phyloP scores from a whole-genome alignment of 192 early-diverging fungal genomes.

The Coemansia sp. region DNA sequence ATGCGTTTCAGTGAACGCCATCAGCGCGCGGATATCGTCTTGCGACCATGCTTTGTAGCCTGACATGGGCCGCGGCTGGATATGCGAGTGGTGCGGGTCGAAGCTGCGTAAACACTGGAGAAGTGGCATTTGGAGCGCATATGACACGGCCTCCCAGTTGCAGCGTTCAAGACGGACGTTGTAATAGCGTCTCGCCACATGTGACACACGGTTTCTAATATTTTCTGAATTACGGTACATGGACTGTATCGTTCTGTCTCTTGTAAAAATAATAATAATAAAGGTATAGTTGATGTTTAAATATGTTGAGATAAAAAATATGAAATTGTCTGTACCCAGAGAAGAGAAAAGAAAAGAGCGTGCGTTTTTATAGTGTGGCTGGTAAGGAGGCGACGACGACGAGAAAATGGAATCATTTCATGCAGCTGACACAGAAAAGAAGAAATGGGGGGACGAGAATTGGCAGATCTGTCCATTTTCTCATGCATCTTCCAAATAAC shows the following conservation, averaged over 20 bases:
- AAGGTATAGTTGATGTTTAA: neutral
- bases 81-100: slow-evolving; percentile 8
- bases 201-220: slow-evolving; percentile 9
- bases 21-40: slow-evolving; percentile 30
- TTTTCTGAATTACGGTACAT: slow-evolving; percentile 5
- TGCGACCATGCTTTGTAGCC: slow-evolving; percentile 22
- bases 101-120: slow-evolving; percentile 21
- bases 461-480: neutral
- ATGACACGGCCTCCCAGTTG: slow-evolving; percentile 35
- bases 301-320: neutral
- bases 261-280: neutral
- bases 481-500: neutral
- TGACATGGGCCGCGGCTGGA: slow-evolving; percentile 8
- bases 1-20: slow-evolving; percentile 29
- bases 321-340: neutral
- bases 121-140: slow-evolving; percentile 25
- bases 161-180: slow-evolving; percentile 8
- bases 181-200: slow-evolving; percentile 9
- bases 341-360: neutral
- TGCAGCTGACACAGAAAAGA: neutral
- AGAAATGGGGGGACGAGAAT: neutral
- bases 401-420: neutral
- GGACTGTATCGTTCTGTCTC: neutral
- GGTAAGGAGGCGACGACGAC: neutral
- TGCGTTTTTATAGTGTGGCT: neutral